Base-by-base conservation (phyloP, 306 rosid species). In the Adenanthera pavonina region DNA sequence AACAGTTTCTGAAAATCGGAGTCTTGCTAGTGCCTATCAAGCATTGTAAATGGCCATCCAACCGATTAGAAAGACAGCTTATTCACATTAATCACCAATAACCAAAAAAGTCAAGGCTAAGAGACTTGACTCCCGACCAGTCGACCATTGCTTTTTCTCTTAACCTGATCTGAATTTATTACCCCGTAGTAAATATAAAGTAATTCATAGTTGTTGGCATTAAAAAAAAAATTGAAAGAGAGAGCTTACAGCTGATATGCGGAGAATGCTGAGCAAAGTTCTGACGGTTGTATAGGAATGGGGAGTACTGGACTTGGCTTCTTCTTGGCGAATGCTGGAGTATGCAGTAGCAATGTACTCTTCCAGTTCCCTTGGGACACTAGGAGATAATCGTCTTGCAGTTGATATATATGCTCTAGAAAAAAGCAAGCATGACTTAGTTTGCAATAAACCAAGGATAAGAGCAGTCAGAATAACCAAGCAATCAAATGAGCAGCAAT, bases 211-310 rank as follows among this genome's bases (percentile, higher is more conserved):
- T 30, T 34, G 19, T 40, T 36, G 75, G 3, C 54, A n/a, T 34
- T 64, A 68, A 69, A 68, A 69, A 4, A 40, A 44, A 79, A 60
- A 33, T 0, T 16, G 59, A 73, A 60, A 17, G 43, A 46, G 14
- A 46, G 61, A 16, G 76, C 97, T 89, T 89, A 96, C 98, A 52
- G 99, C 86, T 54, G 99, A 93, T 86, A 93, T 89, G 78, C 98
- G 98, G 74, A 96, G 97, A 86, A 96, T 96, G 81, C 98, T 96
- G 84, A 96, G 99, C 81, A 96, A 89, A 59, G 99, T 96, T 91
- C 99, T 85, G 79, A 96, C 88, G 38, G 99, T 96, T 16, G 99
- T 93, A 79, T 96, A 96, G 77, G 99, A 90, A 86, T 96, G 98
- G 17, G 99, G 98, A 74, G 97, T 76, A 52, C 85, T 89, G 13